Conservation (phyloP, 2,329 filamentous ascomycete genomes). For the Zymoseptoria tritici region DNA sequence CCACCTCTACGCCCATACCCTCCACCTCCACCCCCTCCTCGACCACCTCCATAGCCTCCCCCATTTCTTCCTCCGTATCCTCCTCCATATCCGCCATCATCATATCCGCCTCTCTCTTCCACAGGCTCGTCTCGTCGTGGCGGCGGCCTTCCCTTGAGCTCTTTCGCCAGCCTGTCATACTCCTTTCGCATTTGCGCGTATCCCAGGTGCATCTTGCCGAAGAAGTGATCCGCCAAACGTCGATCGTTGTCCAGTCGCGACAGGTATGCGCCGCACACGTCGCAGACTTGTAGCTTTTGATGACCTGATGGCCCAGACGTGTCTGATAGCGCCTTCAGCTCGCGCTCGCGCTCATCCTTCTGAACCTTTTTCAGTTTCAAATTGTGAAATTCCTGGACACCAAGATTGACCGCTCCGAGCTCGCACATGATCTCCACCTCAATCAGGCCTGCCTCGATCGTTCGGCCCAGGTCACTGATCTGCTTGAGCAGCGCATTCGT, state of each 20-base stretch:
- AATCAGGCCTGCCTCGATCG: constrained; percentile 71
- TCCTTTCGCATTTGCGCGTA: constrained; percentile 98
- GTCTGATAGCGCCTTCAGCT: constrained; percentile 84
- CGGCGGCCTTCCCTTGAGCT: constrained; percentile 66
- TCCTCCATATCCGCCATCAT: constrained; percentile 37
- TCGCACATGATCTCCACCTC: constrained; percentile 84
- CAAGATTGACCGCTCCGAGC: constrained; percentile 69
- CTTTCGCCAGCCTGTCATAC: constrained; percentile 76
- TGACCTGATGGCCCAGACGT: constrained; percentile 89
- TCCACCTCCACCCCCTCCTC: constrained; percentile 14
- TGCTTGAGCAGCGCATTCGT: constrained; percentile 83
- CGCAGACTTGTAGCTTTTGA: constrained; percentile 97
- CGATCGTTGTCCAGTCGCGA: constrained; percentile 90
- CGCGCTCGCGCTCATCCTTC: constrained; percentile 76
- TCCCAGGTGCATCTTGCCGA: constrained; percentile 97
- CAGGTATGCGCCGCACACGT: constrained; percentile 94
- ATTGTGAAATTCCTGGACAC: constrained; percentile 81
- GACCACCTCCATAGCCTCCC: constrained; percentile 19
- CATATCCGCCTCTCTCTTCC: constrained; percentile 35
- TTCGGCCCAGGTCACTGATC: constrained; percentile 72
- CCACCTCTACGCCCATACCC: constrained; percentile 6
- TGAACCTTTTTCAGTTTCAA: constrained; percentile 71
- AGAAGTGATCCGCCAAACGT: constrained; percentile 91
- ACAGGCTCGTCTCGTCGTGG: constrained; percentile 46
- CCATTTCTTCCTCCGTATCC: constrained; percentile 34